These are phyloP conservation scores for Mollisiaceae sp. DNA, from an alignment of 2,329 filamentous ascomycete species.

Conservation along the genomic window DNA sequence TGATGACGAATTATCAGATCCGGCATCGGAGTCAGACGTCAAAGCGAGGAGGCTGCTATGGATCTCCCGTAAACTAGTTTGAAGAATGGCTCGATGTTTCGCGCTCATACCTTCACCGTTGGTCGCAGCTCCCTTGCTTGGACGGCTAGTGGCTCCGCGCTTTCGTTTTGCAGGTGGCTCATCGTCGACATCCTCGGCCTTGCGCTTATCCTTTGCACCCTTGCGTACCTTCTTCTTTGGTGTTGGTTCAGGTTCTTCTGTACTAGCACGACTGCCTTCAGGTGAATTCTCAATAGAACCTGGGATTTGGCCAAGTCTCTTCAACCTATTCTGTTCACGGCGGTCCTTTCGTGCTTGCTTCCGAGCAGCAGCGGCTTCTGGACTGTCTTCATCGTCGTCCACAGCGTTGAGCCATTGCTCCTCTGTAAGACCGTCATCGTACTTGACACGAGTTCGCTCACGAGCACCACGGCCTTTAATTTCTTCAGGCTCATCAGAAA, in stretches of 20 bases:
- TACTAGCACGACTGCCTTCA: conserved; percentile 75
- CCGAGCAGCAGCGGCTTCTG: conserved; percentile 89
- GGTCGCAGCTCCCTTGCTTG: conserved; percentile 51
- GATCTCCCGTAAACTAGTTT: conserved; percentile 76
- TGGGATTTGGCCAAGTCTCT: conserved; percentile 50
- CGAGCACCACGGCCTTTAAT: conserved; percentile 86
- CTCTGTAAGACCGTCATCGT: conserved; percentile 96
- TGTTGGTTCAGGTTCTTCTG: conserved; percentile 76
- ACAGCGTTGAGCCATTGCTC: conserved; percentile 99
- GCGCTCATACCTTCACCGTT: conserved; percentile 64
- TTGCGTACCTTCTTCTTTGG: conserved; percentile 82
- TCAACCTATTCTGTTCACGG: conserved; percentile 76
- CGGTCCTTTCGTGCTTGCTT: conserved; percentile 86
- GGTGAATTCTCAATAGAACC: conserved; percentile 70
- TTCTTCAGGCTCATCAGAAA: conserved; percentile 79
- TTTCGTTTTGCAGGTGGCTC: conserved; percentile 81
- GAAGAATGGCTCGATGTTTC: conserved; percentile 76
- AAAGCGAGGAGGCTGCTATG: conserved; percentile 83
- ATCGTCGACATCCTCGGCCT: conserved; percentile 66
- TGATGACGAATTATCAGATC: conserved; percentile 55
- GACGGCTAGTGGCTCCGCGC: conserved; percentile 72
- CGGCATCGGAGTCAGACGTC: conserved; percentile 73
- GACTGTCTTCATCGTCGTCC: conserved; percentile 92
- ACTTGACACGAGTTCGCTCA: conserved; percentile 92
- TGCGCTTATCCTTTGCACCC: conserved; percentile 7